Evolutionary conservation across 768 basidiomycete genomes (phyloP).

Genomic region (Russula foetens): DNA sequence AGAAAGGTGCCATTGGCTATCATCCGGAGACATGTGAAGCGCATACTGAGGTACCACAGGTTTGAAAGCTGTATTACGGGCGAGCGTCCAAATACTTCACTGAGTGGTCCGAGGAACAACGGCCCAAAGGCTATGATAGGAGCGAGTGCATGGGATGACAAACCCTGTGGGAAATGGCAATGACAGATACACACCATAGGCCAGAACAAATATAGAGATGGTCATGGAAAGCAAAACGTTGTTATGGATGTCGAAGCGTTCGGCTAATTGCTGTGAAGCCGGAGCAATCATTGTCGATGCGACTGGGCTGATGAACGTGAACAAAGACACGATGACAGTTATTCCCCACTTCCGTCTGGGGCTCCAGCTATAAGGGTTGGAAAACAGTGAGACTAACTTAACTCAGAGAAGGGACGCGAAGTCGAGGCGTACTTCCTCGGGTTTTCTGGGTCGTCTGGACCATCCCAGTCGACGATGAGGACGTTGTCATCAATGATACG

Average conservation of each 20-base stretch:
- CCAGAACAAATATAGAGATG: constrained; percentile 36
- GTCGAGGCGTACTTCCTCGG: constrained; percentile 6
- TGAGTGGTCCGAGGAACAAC: constrained; percentile 47
- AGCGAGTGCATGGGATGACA: not conserved
- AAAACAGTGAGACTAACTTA: not conserved
- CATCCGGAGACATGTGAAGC: not conserved
- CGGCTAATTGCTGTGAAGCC: constrained; percentile 42
- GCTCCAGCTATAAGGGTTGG: constrained; percentile 4
- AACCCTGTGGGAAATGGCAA: not conserved
- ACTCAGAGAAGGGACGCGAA: not conserved
- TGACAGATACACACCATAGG: constrained; percentile 39
- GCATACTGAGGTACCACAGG: constrained; percentile 54
- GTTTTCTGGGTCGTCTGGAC: constrained; percentile 14
- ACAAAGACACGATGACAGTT: constrained; percentile 50
- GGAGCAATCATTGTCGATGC: constrained; percentile 74
- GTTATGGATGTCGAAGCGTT: constrained; percentile 44
- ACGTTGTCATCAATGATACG: not conserved
- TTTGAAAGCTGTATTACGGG: constrained; percentile 54
- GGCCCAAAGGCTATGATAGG: constrained; percentile 39
- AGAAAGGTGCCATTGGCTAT: not conserved
- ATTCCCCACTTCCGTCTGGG: constrained; percentile 26
- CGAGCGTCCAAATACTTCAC: constrained; percentile 66
- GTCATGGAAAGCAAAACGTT: too few relatives aligned
- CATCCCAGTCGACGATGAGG: constrained; percentile 12
- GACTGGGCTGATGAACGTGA: constrained; percentile 58